Percentiles rank a stretch among this genome's conserved stretches.
phyloP scores from a whole-genome alignment of 192 early-diverging fungal genomes.

The Oehlia diaphana region DNA sequence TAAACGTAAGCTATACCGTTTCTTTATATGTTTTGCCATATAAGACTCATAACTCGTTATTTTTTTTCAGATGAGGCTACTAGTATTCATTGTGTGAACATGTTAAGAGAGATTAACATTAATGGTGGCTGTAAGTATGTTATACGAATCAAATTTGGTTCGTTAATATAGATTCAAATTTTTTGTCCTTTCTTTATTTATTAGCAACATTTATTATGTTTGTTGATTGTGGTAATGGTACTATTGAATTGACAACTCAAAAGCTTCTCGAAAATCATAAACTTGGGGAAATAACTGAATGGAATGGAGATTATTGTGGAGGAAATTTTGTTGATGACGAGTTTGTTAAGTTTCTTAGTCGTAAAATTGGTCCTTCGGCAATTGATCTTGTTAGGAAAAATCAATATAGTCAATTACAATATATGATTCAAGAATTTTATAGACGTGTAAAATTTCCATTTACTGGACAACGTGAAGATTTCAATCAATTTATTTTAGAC shows the following conservation, averaged over 20 bases:
- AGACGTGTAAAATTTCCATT: not conserved
- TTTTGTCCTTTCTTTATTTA: not conserved
- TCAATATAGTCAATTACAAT: slow-evolving; percentile 9
- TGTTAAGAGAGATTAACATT: not conserved
- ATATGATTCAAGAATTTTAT: slow-evolving; percentile 3
- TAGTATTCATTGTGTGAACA: not conserved
- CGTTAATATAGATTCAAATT: no score
- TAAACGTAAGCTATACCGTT: no score
- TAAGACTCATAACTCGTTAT: no score
- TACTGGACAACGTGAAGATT: not conserved
- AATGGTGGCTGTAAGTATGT: not conserved
- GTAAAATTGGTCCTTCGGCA: not conserved
- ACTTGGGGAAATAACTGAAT: slow-evolving; percentile 1
- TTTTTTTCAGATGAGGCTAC: slow-evolving; percentile 9
- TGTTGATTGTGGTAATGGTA: slow-evolving; percentile 57
- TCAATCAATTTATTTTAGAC: not conserved
- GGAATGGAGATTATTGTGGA: not conserved
- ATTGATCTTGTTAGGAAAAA: not conserved
- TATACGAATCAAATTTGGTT: no score
- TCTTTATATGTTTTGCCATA: no score
- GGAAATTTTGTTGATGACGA: slow-evolving; percentile 14
- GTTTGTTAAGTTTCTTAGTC: slow-evolving; percentile 10
- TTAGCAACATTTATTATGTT: slow-evolving; percentile 50
- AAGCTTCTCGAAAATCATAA: not conserved
- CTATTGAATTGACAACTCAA: slow-evolving; percentile 49